Conservation (phyloP, 2,329 filamentous ascomycete genomes). For the Cytospora piceae region DNA sequence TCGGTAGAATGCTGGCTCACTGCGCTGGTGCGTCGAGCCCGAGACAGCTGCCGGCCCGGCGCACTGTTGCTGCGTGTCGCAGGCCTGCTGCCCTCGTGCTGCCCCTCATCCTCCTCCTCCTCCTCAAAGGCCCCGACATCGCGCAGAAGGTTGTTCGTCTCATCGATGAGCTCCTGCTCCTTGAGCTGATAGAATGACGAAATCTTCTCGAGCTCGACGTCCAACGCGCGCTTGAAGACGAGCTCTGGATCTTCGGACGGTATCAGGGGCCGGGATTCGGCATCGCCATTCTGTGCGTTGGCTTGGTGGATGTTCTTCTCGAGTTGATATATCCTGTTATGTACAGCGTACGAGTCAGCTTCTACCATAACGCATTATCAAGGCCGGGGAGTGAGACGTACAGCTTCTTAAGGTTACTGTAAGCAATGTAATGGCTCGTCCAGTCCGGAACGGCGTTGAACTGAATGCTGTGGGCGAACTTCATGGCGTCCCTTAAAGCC, state of each 20-base stretch:
- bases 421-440: constrained; percentile 97
- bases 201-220: constrained; percentile 92
- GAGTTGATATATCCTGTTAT: constrained; percentile 82
- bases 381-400: constrained; percentile 51
- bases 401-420: constrained; percentile 99
- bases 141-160: constrained; percentile 74
- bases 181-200: constrained; percentile 88
- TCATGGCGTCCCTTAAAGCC: constrained; percentile 74
- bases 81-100: constrained; percentile 37
- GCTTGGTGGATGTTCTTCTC: constrained; percentile 80
- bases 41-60: constrained; percentile 35
- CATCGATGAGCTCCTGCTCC: constrained; percentile 82
- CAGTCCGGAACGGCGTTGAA: constrained; percentile 99
- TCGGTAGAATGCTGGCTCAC: constrained; percentile 55
- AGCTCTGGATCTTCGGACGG: constrained; percentile 74
- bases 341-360: constrained; percentile 12
- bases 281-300: constrained; percentile 58
- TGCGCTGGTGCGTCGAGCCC: constrained; percentile 41
- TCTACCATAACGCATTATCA: not conserved
- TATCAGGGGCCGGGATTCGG: constrained; percentile 85
- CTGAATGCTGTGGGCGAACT: constrained; percentile 99
- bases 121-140: constrained; percentile 73
- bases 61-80: constrained; percentile 36
- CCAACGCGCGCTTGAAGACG: constrained; percentile 79
- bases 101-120: constrained; percentile 53